phyloP scores from a whole-genome alignment of 1,139 yeast species.

The Saccharomyces hybrid region DNA sequence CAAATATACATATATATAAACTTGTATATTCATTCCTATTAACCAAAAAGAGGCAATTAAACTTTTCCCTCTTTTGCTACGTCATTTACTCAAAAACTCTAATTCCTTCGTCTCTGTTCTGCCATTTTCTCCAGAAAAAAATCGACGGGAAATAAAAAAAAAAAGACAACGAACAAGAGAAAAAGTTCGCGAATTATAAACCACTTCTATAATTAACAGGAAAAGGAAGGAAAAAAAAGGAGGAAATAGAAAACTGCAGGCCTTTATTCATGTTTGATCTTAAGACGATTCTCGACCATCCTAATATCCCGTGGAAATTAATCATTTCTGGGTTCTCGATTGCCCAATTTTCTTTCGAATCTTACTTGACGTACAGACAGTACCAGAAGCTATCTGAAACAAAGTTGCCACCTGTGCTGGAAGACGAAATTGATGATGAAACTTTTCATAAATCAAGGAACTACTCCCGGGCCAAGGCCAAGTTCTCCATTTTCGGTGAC shows the following conservation, averaged over 20 bases:
- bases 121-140: not conserved
- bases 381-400: constrained; percentile 56
- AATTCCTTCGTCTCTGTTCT: not conserved
- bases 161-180: not conserved
- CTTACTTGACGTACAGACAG: constrained; percentile 70
- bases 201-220: not conserved
- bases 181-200: not conserved
- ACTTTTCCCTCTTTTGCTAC: not conserved
- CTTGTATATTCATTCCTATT: not conserved
- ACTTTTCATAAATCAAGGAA: constrained; percentile 73
- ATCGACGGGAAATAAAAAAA: not conserved
- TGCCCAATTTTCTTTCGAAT: constrained; percentile 68
- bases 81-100: not conserved
- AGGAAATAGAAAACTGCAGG: not conserved
- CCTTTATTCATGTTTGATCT: constrained; percentile 28
- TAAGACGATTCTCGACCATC: constrained; percentile 43
- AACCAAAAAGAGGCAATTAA: not conserved
- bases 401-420: constrained; percentile 53
- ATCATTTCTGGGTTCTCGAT: constrained; percentile 68
- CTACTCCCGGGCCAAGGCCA: constrained; percentile 76
- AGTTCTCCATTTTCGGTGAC: constrained; percentile 55
- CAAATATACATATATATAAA: too few species aligned
- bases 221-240: not conserved
- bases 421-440: constrained; percentile 58
- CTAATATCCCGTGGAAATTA: constrained; percentile 68